phyloP scores from a whole-genome alignment of 2,329 filamentous ascomycete genomes.

The Stagonosporopsis chrysanthemi region DNA sequence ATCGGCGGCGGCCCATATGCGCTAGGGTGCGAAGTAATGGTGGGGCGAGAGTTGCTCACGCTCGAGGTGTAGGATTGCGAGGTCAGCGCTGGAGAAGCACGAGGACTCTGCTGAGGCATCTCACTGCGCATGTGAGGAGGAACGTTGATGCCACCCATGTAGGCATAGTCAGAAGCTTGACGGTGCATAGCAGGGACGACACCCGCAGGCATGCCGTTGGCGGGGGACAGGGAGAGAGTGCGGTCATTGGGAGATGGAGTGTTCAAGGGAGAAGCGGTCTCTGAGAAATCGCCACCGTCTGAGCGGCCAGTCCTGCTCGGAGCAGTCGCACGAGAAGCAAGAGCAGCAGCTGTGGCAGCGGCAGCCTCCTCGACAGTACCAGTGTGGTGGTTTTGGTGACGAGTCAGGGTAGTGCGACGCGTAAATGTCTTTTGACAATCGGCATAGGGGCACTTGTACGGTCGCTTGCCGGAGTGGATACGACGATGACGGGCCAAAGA shows the following conservation, averaged over 20 bases:
- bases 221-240: slow-evolving; percentile 79
- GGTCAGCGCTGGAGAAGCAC: slow-evolving; percentile 67
- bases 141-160: slow-evolving; percentile 79
- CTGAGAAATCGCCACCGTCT: slow-evolving; percentile 74
- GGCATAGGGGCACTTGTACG: slow-evolving; percentile 96
- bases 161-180: slow-evolving; percentile 72
- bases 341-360: slow-evolving; percentile 83
- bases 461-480: slow-evolving; percentile 93
- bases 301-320: slow-evolving; percentile 65
- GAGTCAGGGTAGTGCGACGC: slow-evolving; percentile 89
- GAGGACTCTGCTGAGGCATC: slow-evolving; percentile 73
- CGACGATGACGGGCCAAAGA: slow-evolving; percentile 91
- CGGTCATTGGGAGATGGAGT: slow-evolving; percentile 86
- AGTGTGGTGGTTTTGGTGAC: slow-evolving; percentile 95
- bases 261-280: slow-evolving; percentile 75
- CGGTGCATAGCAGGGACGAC: slow-evolving; percentile 73
- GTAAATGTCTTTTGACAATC: slow-evolving; percentile 99
- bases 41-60: slow-evolving; percentile 58
- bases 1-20: slow-evolving; percentile 84
- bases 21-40: slow-evolving; percentile 84
- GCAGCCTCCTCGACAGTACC: slow-evolving; percentile 95
- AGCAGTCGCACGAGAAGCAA: slow-evolving; percentile 65
- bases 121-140: slow-evolving; percentile 83
- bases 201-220: slow-evolving; percentile 70
- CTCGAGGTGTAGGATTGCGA: slow-evolving; percentile 70